These are phyloP conservation scores for Microdochium bolleyi DNA, from an alignment of 2,329 filamentous ascomycete species.

Conservation along the genomic window DNA sequence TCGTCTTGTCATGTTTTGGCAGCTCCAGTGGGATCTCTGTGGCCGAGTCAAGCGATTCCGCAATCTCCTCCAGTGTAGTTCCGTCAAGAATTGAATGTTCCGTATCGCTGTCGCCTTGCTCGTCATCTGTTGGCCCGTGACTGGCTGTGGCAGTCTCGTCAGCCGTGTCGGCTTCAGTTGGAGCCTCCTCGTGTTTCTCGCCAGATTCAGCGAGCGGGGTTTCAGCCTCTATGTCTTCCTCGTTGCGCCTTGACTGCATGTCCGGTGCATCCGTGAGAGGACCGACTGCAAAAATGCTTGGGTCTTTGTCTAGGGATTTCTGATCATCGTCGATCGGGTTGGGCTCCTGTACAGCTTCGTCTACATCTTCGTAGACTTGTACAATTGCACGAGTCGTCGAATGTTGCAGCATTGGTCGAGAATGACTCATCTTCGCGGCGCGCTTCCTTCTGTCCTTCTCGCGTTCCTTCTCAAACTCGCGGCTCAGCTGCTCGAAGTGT, in stretches of 20 bases:
- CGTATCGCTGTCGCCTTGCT: constrained; percentile 61
- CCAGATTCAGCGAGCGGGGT: not conserved
- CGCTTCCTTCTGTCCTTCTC: constrained; percentile 76
- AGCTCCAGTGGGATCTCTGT: constrained; percentile 62
- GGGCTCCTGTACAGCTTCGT: constrained; percentile 82
- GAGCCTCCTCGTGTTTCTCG: constrained; percentile 16
- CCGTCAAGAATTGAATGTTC: constrained; percentile 65
- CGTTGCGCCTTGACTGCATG: not conserved
- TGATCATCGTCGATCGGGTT: constrained; percentile 59
- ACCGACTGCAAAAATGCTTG: constrained; percentile 13
- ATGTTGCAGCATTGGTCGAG: constrained; percentile 73
- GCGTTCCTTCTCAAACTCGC: constrained; percentile 93
- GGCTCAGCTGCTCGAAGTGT: constrained; percentile 93
- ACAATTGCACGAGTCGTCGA: constrained; percentile 93
- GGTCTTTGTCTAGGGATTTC: constrained; percentile 19
- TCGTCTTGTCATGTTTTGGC: constrained; percentile 87
- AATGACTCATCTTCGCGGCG: constrained; percentile 66
- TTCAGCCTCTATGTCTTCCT: not conserved
- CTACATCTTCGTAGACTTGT: constrained; percentile 89
- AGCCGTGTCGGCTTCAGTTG: constrained; percentile 32
- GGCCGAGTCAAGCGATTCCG: constrained; percentile 52
- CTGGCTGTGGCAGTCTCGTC: constrained; percentile 37
- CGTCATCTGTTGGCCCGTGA: constrained; percentile 60
- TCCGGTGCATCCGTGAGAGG: constrained; percentile 12
- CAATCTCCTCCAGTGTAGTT: constrained; percentile 55